Evolutionary conservation across 805 yeast genomes (phyloP).

Genomic region (Grigorovia jiainica): DNA sequence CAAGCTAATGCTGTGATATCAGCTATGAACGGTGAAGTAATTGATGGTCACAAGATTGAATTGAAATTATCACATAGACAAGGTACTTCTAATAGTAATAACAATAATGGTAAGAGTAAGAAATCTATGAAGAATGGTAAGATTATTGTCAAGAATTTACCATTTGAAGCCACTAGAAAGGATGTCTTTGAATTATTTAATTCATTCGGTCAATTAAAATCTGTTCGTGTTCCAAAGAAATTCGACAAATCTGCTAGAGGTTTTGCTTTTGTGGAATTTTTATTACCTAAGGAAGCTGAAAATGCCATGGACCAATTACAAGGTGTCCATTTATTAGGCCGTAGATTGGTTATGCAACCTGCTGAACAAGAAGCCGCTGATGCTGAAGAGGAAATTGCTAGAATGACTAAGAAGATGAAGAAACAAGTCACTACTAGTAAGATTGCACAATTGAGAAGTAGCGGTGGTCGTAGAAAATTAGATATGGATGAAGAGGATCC

Average conservation of each 20-base stretch:
- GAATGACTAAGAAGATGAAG: slow-evolving; percentile 79
- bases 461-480: slow-evolving; percentile 68
- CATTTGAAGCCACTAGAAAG: slow-evolving; percentile 89
- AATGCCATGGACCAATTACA: slow-evolving; percentile 86
- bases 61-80: slow-evolving; percentile 81
- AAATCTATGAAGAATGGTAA: slow-evolving; percentile 46
- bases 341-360: slow-evolving; percentile 86
- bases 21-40: slow-evolving; percentile 61
- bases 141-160: slow-evolving; percentile 90
- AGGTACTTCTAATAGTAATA: slow-evolving; percentile 29
- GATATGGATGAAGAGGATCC: slow-evolving; percentile 37
- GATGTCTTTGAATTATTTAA: slow-evolving; percentile 90
- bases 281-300: slow-evolving; percentile 82
- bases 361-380: slow-evolving; percentile 76
- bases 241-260: slow-evolving; percentile 94
- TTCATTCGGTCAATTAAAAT: slow-evolving; percentile 87
- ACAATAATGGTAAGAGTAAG: slow-evolving; percentile 20
- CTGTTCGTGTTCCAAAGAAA: slow-evolving; percentile 93
- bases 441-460: slow-evolving; percentile 56
- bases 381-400: slow-evolving; percentile 84
- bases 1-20: slow-evolving; percentile 71
- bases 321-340: slow-evolving; percentile 94
- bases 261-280: slow-evolving; percentile 93
- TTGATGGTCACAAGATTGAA: slow-evolving; percentile 87
- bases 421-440: slow-evolving; percentile 74